phyloP scores from a whole-genome alignment of 805 yeast species.

The Candida suzukii region DNA sequence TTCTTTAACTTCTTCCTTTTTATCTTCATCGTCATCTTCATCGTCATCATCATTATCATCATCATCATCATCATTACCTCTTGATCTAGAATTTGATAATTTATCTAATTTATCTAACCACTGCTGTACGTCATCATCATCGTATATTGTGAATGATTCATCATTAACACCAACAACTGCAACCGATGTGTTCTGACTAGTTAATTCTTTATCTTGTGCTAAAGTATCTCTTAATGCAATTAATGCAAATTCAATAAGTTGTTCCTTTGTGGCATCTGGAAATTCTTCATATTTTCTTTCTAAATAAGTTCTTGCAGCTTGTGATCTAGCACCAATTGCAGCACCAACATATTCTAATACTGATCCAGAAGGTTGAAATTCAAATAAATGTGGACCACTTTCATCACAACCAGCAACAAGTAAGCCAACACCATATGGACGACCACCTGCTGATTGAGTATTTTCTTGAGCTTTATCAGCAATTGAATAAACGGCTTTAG shows the following conservation, averaged over 20 bases:
- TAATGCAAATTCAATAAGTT: constrained; percentile 78
- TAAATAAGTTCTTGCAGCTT: constrained; percentile 93
- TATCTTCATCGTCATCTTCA: constrained; percentile 18
- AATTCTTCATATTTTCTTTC: constrained; percentile 78
- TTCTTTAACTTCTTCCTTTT: constrained; percentile 9
- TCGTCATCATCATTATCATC: constrained; percentile 20
- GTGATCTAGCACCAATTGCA: constrained; percentile 97
- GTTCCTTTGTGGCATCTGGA: constrained; percentile 53
- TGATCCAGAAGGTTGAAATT: constrained; percentile 94
- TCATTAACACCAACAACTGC: constrained; percentile 85
- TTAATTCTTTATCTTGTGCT: constrained; percentile 90
- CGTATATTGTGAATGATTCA: constrained; percentile 62
- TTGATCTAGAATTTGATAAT: constrained; percentile 48
- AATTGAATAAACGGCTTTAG: constrained; percentile 74
- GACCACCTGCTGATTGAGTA: constrained; percentile 91
- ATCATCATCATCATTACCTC: constrained; percentile 27
- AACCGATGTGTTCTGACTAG: constrained; percentile 75
- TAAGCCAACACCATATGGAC: constrained; percentile 98
- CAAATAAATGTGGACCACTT: constrained; percentile 88
- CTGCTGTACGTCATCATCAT: constrained; percentile 78
- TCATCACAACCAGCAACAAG: constrained; percentile 87
- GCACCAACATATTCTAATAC: constrained; percentile 88
- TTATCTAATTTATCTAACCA: constrained; percentile 76
- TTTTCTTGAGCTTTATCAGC: constrained; percentile 97
- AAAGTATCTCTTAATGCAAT: constrained; percentile 90